Base-by-base conservation (phyloP, 2,329 filamentous ascomycete species). In the Aureobasidium namibiae region DNA sequence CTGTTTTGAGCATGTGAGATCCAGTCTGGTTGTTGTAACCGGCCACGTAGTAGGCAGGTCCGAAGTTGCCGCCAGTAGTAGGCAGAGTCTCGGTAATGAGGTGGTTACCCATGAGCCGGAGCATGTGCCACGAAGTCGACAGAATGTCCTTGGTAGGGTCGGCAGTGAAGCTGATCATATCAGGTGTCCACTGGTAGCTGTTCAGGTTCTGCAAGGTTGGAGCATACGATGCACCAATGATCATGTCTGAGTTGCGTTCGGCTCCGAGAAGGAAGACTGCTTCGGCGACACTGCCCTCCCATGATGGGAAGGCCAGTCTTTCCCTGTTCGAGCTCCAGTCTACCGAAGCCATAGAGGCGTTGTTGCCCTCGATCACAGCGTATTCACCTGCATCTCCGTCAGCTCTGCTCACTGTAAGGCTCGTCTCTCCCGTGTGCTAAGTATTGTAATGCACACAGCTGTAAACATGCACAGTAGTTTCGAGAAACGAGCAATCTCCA, bases 191-290 rank as follows among this genome's bases (percentile, higher is more conserved):
- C 24, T 67, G 63, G 44, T 49, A 65, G 16, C 60, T 56, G 54
- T 66, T 65, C 42, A 65, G 58, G 41, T 67, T 65, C 21, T 64
- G 60, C 33, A 66, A 53, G 9, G 64, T 63, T 1, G 65, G 65
- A 3, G 61, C 61, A 60, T 81, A 82, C 56, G 77, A 74, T 1
- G 78, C 76, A 3, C 78, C 80, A 1, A 77, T 75, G 39, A 85
- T 76, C 16, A 78, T 74, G 64, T 85, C 81, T 2, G 76, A 75
- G 68, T 87, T 87, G 54, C 84, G 77, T 74, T 88, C 84, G 5
- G 61, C 58, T 16, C 83, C 81, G 62, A 87, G 76, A 18, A 87
- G 73, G 59, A 80, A 83, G 8, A 87, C 76, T n/a, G 82, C 83
- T 67, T 88, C 84, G 13, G 79, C 79, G 6, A 87, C 81, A 10